Conservation (phyloP, 371 early-diverging fungal genomes). For the Smittium culicis region DNA sequence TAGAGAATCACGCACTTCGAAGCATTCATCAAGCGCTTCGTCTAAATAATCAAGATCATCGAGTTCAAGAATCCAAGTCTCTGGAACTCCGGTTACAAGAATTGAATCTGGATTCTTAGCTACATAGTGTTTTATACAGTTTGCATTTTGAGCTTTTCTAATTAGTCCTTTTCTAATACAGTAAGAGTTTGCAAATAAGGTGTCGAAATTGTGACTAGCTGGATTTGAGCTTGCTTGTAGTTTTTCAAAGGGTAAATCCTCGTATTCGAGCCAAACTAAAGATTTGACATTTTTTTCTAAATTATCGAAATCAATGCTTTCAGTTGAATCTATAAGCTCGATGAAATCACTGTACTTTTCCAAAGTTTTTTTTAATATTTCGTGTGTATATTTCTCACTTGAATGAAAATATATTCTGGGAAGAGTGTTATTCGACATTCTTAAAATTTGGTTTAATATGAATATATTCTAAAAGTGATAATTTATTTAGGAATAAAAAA, state of each 20-base stretch:
- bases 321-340: neutral
- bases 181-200: slow-evolving; percentile 38
- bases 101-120: slow-evolving; percentile 42
- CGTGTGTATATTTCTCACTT: neutral
- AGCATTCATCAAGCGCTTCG: slow-evolving; percentile 54
- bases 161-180: slow-evolving; percentile 55
- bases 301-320: neutral
- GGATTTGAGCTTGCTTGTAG: slow-evolving; percentile 22
- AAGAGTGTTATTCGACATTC: too few relatives aligned
- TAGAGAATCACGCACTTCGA: slow-evolving; percentile 45
- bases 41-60: slow-evolving; percentile 56
- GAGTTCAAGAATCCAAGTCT: slow-evolving; percentile 53
- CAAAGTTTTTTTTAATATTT: neutral
- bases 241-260: slow-evolving; percentile 42
- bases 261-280: slow-evolving; percentile 47
- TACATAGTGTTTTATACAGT: slow-evolving; percentile 39
- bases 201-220: slow-evolving; percentile 11
- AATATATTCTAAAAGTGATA: too few relatives aligned
- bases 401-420: neutral
- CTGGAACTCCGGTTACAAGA: slow-evolving; percentile 39
- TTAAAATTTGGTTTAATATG: too few relatives aligned
- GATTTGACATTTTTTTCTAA: neutral
- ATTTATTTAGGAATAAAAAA: too few relatives aligned
- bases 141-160: slow-evolving; percentile 48
- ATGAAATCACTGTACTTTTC: neutral